Evolutionary conservation across 306 rosid genomes (phyloP).

Genomic region (Vigna unguiculata): DNA sequence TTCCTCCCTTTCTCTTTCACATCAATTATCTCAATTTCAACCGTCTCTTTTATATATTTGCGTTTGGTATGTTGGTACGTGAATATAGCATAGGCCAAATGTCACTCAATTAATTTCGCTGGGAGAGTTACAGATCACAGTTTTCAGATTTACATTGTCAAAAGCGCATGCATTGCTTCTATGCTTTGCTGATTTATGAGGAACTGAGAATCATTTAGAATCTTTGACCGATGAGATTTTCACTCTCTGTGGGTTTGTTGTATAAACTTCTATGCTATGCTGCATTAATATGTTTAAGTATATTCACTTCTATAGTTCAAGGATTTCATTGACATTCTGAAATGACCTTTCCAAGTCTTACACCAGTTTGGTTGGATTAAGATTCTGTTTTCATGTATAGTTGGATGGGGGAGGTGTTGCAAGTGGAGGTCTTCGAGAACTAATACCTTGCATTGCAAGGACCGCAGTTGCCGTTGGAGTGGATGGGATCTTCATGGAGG

Average conservation of each 20-base stretch:
- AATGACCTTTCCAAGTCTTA: conserved; percentile 6
- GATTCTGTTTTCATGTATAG: conserved; percentile 53
- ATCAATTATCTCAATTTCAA: background rate
- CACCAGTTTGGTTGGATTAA: conserved; percentile 35
- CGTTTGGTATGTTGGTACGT: conserved; percentile 5
- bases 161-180: conserved; percentile 8
- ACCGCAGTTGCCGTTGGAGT: conserved; percentile 97
- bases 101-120: background rate
- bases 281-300: background rate
- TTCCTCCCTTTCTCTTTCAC: conserved; percentile 3
- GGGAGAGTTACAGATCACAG: background rate
- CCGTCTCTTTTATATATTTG: conserved; percentile 7
- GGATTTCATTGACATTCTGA: conserved; percentile 10
- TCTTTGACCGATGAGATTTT: background rate
- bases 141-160: conserved; percentile 7
- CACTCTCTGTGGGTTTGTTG: background rate
- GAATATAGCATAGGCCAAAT: conserved; percentile 13
- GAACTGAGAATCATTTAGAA: conserved; percentile 21
- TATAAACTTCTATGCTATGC: conserved; percentile 5
- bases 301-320: conserved; percentile 7
- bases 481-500: conserved; percentile 99
- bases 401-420: conserved; percentile 99
- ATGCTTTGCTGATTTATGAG: background rate
- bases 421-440: conserved; percentile 97
- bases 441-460: conserved; percentile 97